These are phyloP conservation scores for Amoebophrya sp. DNA, from an alignment of 169 alveolate species.

Conservation along the genomic window DNA sequence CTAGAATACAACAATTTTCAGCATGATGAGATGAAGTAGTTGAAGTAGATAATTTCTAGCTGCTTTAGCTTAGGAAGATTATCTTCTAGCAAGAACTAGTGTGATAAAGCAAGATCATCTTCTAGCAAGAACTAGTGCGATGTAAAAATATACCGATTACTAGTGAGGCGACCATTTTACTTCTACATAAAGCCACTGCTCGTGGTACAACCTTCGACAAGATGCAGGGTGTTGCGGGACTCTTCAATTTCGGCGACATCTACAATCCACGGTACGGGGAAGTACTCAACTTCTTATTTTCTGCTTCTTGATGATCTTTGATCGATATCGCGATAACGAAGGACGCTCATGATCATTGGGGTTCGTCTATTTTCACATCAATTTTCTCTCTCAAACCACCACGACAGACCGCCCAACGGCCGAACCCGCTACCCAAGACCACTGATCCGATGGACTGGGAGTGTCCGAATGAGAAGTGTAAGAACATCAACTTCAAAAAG, in stretches of 20 bases:
- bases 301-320: neutral
- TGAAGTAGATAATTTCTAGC: no score
- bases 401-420: neutral
- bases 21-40: no score
- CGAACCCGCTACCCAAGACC: conserved; percentile 2
- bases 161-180: no score
- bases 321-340: neutral
- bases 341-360: neutral
- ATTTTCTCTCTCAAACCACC: no score
- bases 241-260: conserved; percentile 16
- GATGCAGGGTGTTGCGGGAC: neutral
- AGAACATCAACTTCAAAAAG: conserved; percentile 7
- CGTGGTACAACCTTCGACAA: no score
- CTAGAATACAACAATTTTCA: no score
- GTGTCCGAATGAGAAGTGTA: neutral
- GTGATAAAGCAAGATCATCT: no score
- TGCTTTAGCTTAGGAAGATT: no score
- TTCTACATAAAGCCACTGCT: no score
- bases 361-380: neutral
- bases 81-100: no score
- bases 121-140: no score
- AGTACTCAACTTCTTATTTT: neutral
- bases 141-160: no score
- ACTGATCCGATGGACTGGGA: neutral
- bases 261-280: neutral